A percentile compares a stretch with the other conserved stretches of the same genome.
phyloP scores from a whole-genome alignment of 2,329 filamentous ascomycete species.

The Talaromyces sp. region DNA sequence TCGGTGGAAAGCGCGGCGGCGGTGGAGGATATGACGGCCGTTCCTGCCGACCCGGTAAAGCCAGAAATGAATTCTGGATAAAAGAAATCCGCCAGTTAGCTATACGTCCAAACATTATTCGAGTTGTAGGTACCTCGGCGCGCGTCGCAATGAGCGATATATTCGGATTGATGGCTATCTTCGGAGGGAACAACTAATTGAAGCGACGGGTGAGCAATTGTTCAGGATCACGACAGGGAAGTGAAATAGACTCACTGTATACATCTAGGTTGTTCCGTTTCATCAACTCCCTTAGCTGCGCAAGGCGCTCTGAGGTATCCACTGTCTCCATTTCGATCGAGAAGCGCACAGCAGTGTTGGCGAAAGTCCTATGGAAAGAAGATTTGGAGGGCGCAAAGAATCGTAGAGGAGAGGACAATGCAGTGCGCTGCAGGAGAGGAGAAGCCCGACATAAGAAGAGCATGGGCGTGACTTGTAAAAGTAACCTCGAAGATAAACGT shows the following conservation, averaged over 20 bases:
- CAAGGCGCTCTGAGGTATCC: constrained; percentile 72
- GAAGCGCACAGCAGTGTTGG: constrained; percentile 34
- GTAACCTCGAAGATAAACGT: neutral
- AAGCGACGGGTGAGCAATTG: neutral
- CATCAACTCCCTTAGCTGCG: constrained; percentile 80
- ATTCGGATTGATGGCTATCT: constrained; percentile 96
- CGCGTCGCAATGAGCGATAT: constrained; percentile 93
- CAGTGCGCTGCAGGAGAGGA: constrained; percentile 30
- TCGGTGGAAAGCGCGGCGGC: constrained; percentile 92
- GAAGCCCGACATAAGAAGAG: constrained; percentile 34
- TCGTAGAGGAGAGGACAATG: constrained; percentile 24
- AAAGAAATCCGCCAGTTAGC: constrained; percentile 19
- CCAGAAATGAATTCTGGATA: constrained; percentile 75
- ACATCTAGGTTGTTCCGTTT: constrained; percentile 80
- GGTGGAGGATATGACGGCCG: constrained; percentile 78
- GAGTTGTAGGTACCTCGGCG: constrained; percentile 60
- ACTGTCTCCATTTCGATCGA: constrained; percentile 68
- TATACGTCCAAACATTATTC: constrained; percentile 1
- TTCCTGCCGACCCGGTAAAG: constrained; percentile 92
- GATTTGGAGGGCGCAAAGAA: constrained; percentile 18
- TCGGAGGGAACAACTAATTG: constrained; percentile 83
- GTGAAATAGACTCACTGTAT: constrained; percentile 64
- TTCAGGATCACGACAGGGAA: neutral
- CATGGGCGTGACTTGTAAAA: constrained; percentile 27
- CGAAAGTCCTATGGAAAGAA: constrained; percentile 32